Conservation (phyloP, 306 rosid species). For the Corylus avellana region DNA sequence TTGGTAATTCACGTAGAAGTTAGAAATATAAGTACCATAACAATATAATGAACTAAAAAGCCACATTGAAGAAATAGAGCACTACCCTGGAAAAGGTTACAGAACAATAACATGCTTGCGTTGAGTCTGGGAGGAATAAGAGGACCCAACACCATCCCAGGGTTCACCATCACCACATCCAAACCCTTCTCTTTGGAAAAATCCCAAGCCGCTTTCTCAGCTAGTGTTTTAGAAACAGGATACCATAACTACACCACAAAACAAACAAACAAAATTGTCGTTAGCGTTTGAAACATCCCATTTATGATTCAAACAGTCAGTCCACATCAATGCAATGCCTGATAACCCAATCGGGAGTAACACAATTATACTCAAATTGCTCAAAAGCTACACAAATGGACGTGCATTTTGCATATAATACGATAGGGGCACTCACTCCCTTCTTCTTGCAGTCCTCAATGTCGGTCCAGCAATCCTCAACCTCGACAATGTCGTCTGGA, state of each 20-base stretch:
- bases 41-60: background rate
- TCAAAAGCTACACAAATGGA: background rate
- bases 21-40: too few relatives aligned
- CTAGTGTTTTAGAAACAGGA: conserved; percentile 78
- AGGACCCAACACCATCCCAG: conserved; percentile 89
- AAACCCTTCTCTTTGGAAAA: conserved; percentile 72
- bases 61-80: background rate
- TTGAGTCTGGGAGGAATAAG: conserved; percentile 73
- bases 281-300: too few relatives aligned
- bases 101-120: conserved; percentile 79
- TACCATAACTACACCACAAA: conserved; percentile 68
- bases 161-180: conserved; percentile 91
- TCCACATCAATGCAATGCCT: too few relatives aligned
- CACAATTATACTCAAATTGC: too few relatives aligned
- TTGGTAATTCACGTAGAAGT: background rate
- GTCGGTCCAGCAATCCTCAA: conserved; percentile 83
- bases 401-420: too few relatives aligned
- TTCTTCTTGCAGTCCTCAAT: conserved; percentile 76
- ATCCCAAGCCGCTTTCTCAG: conserved; percentile 92
- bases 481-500: conserved; percentile 55
- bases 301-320: too few relatives aligned
- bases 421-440: conserved; percentile 40
- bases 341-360: too few relatives aligned
- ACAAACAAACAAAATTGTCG: conserved; percentile 10
- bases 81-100: conserved; percentile 77